Evolutionary conservation across 352 stramenopile species (phyloP), one percentile per base, ranked within the genome.

Genomic region (Globisporangium radiosum): DNA sequence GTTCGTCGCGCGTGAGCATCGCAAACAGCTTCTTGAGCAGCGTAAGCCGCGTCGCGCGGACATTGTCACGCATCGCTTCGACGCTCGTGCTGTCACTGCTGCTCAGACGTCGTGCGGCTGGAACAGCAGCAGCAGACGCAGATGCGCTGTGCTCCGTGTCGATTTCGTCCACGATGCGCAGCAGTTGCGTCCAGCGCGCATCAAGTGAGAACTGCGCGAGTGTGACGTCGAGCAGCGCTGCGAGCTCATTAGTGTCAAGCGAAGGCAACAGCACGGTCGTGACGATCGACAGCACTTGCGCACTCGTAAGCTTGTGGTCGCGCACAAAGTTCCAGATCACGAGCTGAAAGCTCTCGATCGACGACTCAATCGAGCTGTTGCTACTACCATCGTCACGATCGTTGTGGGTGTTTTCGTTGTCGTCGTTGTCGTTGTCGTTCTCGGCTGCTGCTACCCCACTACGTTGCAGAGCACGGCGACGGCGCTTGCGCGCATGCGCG

Each of bases 321-420:
- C 74, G 77, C 4, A 87, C 44, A 17, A 82, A 87, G 49, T 81
- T 90, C 67, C 76, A 70, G 54, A 87, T 68, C 42, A 87, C 72
- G 40, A 85, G 62, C 63, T 87, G 73, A 50, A 90, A 84, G 25
- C 71, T 64, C 33, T 90, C 79, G 51, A 81, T 69, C 11, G 64
- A 72, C 5, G 54, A 63, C 17, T 65, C 52, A 1, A 52, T 50
- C 7, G 45, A 47, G 11, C 40, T 44, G 40, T 13, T 44, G 40
- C 40, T 8, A 9, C 54, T 57, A 0, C 64, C 64, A 4, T 56
- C 65, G 0, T 57, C 54, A 4, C 54, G 59, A 0, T 54, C 59
- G 11, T 60, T 59, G 6, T 63, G 65, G 0, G 56, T 48, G 3
- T 62, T 61, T 0, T 56, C 60, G 8, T 63, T 56, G 5, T 58